These are phyloP conservation scores for Malbranchea zuffiana DNA, from an alignment of 2,329 filamentous ascomycete genomes.

Conservation along the genomic window DNA sequence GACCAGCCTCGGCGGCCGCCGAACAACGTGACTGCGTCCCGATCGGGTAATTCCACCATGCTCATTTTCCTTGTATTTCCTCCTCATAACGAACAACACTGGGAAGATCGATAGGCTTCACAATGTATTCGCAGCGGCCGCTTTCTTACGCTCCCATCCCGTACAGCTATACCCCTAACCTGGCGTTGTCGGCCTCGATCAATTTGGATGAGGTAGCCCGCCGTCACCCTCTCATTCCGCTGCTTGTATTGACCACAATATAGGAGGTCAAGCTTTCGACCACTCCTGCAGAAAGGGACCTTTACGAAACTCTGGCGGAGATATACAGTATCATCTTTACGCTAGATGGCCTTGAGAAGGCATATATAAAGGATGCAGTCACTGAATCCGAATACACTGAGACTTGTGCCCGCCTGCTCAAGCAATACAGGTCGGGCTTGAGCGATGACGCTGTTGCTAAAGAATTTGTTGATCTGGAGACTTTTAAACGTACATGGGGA, in stretches of 20 bases:
- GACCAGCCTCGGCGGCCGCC: conserved; percentile 5
- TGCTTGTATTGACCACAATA: conserved; percentile 9
- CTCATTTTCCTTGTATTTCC: too few relatives aligned
- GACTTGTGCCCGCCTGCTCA: conserved; percentile 82
- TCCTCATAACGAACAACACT: background rate
- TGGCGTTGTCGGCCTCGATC: conserved; percentile 72
- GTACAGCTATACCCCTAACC: conserved; percentile 82
- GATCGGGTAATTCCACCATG: background rate
- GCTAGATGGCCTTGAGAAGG: conserved; percentile 88
- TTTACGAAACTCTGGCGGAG: conserved; percentile 92
- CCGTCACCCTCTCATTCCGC: background rate
- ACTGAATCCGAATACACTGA: conserved; percentile 89
- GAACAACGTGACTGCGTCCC: background rate
- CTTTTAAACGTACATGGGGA: conserved; percentile 86
- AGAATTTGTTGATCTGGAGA: conserved; percentile 77
- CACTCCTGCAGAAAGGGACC: conserved; percentile 75
- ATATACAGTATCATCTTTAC: conserved; percentile 97
- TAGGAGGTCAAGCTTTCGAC: conserved; percentile 89
- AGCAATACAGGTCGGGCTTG: conserved; percentile 93
- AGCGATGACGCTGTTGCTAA: conserved; percentile 82
- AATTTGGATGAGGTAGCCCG: conserved; percentile 72
- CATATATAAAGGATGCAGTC: conserved; percentile 90
- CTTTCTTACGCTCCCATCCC: conserved; percentile 81
- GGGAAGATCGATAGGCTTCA: background rate
- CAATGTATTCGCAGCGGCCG: conserved; percentile 41